Conservation (phyloP, 352 stramenopile genomes). For the Halophytophthora batemanensis region DNA sequence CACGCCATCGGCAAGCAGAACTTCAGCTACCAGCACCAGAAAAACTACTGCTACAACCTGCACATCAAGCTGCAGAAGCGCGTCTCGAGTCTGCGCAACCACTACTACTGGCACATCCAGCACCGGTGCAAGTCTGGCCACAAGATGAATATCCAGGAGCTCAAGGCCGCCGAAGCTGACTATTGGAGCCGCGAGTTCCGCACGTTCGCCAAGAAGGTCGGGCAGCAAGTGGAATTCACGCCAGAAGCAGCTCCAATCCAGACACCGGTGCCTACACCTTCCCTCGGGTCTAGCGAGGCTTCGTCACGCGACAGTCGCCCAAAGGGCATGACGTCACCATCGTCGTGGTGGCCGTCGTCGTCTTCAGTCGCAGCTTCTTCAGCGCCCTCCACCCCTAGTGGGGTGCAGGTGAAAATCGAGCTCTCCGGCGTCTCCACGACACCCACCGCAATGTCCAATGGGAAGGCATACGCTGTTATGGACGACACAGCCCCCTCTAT, state of each 20-base stretch:
- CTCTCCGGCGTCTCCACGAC: neutral
- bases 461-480: constrained; percentile 3
- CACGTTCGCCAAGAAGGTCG: constrained; percentile 63
- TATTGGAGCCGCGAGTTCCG: constrained; percentile 73
- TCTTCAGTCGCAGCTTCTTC: constrained; percentile 8
- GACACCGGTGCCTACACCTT: neutral
- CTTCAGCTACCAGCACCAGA: constrained; percentile 59
- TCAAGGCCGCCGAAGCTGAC: constrained; percentile 61
- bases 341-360: neutral
- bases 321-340: neutral
- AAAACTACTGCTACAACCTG: constrained; percentile 72
- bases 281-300: neutral
- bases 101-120: constrained; percentile 84
- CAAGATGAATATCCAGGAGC: constrained; percentile 56
- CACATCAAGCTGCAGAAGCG: constrained; percentile 79
- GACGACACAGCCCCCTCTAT: constrained; percentile 20
- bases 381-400: constrained; percentile 4
- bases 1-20: constrained; percentile 80
- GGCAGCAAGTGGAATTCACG: constrained; percentile 46
- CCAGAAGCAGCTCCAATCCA: neutral
- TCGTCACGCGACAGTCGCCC: neutral
- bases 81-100: constrained; percentile 74
- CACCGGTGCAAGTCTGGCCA: constrained; percentile 63
- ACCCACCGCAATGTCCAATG: neutral
- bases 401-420: constrained; percentile 9